Percentiles rank a stretch among this genome's conserved stretches.
Conservation (phyloP, 805 yeast species). For the Metschnikowia vanudenii region DNA sequence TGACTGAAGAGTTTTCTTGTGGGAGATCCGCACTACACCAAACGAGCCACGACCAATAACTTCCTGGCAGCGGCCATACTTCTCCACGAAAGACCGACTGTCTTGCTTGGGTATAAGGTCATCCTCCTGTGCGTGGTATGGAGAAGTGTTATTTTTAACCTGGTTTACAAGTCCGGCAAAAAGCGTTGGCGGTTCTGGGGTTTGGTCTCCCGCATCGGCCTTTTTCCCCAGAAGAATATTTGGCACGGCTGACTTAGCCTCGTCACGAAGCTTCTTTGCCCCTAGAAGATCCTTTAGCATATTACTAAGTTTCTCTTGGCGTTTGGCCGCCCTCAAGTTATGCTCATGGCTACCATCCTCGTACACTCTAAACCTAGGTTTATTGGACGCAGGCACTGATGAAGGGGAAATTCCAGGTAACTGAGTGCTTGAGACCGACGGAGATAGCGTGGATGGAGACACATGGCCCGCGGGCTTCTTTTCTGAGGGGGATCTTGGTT, state of each 20-base stretch:
- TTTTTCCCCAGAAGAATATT: slow-evolving; percentile 42
- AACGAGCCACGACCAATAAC: slow-evolving; percentile 91
- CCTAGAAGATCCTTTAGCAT: slow-evolving; percentile 78
- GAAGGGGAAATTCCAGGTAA: slow-evolving; percentile 12
- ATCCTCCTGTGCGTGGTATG: slow-evolving; percentile 24
- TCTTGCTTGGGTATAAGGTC: slow-evolving; percentile 28
- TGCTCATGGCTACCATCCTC: slow-evolving; percentile 83
- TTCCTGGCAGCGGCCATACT: slow-evolving; percentile 94
- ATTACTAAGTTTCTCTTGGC: slow-evolving; percentile 73
- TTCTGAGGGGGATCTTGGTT: slow-evolving; percentile 22
- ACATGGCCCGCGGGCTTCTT: slow-evolving; percentile 12
- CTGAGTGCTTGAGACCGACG: slow-evolving; percentile 14
- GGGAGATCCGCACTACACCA: slow-evolving; percentile 89
- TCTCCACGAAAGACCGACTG: slow-evolving; percentile 67
- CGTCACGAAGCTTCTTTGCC: slow-evolving; percentile 66
- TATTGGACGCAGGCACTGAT: slow-evolving; percentile 13
- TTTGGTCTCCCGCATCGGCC: slow-evolving; percentile 18
- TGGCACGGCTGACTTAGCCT: slow-evolving; percentile 73
- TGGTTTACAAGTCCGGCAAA: slow-evolving; percentile 67
- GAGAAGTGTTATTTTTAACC: slow-evolving; percentile 38
- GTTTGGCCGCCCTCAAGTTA: slow-evolving; percentile 66
- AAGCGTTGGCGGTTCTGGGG: slow-evolving; percentile 60
- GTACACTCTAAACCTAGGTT: slow-evolving; percentile 51
- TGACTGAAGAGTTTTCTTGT: slow-evolving; percentile 47
- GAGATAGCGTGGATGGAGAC: slow-evolving; percentile 12